Evolutionary conservation across 169 alveolate species (phyloP).

Genomic region (Blepharisma undulans): DNA sequence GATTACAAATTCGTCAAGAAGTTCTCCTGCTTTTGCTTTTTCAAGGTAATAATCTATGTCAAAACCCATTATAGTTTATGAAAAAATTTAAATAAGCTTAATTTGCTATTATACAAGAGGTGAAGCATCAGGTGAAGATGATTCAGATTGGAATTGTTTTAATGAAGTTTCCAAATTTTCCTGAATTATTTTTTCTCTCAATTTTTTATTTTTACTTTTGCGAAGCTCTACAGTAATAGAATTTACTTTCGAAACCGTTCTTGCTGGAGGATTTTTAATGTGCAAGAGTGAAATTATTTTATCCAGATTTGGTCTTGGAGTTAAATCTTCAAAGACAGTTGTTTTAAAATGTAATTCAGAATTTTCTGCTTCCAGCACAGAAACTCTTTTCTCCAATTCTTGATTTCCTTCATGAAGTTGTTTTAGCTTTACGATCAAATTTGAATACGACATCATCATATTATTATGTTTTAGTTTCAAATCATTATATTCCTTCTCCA

Average conservation of each 20-base stretch:
- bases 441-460: background rate
- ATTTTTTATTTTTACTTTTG: background rate
- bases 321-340: background rate
- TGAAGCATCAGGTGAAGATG: background rate
- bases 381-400: background rate
- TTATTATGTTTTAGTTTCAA: background rate
- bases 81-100: no score
- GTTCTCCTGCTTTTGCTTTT: conserved; percentile 69
- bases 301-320: background rate
- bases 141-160: background rate
- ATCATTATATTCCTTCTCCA: background rate
- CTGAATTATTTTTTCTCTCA: background rate
- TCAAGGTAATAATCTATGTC: conserved; percentile 67
- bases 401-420: background rate
- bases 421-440: background rate
- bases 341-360: background rate
- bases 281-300: background rate
- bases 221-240: background rate
- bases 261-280: background rate
- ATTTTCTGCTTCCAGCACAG: background rate
- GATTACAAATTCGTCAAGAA: conserved; percentile 64
- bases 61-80: background rate
- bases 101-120: background rate
- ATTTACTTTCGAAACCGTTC: background rate
- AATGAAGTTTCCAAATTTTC: background rate